Percentiles rank a stretch among this genome's conserved stretches.
Conservation (phyloP, 352 stramenopile species). For the Globisporangium iwayamae region DNA sequence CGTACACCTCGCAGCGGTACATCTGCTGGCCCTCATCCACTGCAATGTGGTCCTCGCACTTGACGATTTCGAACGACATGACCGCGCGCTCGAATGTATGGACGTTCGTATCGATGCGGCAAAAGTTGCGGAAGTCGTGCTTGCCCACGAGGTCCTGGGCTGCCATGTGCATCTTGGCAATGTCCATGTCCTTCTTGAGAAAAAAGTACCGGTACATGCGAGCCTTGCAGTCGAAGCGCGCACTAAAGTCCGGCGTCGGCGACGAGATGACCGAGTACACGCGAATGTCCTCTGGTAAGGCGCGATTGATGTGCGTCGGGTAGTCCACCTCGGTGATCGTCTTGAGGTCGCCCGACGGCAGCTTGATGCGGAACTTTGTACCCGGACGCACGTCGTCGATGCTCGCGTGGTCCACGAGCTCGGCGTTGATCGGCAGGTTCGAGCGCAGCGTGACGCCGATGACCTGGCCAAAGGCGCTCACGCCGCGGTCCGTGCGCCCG, state of each 20-base stretch:
- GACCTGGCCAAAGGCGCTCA: conserved; percentile 88
- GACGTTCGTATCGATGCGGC: conserved; percentile 98
- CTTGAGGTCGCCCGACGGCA: conserved; percentile 57
- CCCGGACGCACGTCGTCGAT: conserved; percentile 70
- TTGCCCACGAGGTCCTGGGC: conserved; percentile 89
- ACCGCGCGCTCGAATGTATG: conserved; percentile 93
- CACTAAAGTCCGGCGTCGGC: conserved; percentile 87
- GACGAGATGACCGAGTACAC: conserved; percentile 83
- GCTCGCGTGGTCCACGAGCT: conserved; percentile 51
- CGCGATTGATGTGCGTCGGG: conserved; percentile 93
- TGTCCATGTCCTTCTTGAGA: conserved; percentile 57
- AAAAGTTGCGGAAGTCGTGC: conserved; percentile 99
- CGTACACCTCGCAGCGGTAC: conserved; percentile 77
- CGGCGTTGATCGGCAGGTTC: conserved; percentile 59
- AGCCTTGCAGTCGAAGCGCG: conserved; percentile 92
- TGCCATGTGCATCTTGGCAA: conserved; percentile 86
- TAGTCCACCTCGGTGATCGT: conserved; percentile 94
- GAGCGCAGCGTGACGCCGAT: conserved; percentile 69
- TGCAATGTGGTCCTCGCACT: conserved; percentile 42
- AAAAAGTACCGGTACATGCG: conserved; percentile 99
- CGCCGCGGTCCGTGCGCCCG: conserved; percentile 96
- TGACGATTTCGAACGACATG: conserved; percentile 76
- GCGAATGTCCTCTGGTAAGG: conserved; percentile 89
- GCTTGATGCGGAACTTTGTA: conserved; percentile 57
- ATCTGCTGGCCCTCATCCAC: conserved; percentile 52